Evolutionary conservation across 75 land plant genomes (phyloP).

Genomic region (Sequoia sempervirens): DNA sequence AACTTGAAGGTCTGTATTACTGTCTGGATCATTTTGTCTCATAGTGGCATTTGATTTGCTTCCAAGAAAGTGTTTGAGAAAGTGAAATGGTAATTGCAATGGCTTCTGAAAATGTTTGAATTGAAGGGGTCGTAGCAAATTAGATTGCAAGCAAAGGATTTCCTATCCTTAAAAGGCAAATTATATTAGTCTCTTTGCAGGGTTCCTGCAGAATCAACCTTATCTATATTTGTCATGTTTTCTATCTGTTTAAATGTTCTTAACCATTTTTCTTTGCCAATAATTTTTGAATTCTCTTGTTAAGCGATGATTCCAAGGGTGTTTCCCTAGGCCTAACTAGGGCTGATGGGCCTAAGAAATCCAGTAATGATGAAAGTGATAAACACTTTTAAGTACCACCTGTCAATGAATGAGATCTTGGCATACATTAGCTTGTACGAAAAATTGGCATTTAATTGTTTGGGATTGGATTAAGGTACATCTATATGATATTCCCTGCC

Average conservation of each 20-base stretch:
- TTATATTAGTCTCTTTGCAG: background rate
- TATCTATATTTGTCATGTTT: background rate
- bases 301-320: background rate
- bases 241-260: background rate
- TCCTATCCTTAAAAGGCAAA: background rate
- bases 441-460: background rate
- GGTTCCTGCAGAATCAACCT: background rate
- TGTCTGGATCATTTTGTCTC: background rate
- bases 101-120: background rate
- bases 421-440: background rate
- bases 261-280: background rate
- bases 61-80: background rate
- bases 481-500: background rate
- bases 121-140: background rate
- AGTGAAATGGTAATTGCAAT: background rate
- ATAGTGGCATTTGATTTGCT: background rate
- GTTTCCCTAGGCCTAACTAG: background rate
- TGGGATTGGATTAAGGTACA: background rate
- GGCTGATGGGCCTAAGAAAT: background rate
- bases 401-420: background rate
- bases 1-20: background rate
- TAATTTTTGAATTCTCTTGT: background rate
- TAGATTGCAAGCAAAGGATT: background rate
- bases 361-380: background rate
- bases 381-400: background rate